These are phyloP conservation scores for Rostrohypoxylon terebratum DNA, from an alignment of 495 filamentous ascomycete genomes.

Conservation along the genomic window DNA sequence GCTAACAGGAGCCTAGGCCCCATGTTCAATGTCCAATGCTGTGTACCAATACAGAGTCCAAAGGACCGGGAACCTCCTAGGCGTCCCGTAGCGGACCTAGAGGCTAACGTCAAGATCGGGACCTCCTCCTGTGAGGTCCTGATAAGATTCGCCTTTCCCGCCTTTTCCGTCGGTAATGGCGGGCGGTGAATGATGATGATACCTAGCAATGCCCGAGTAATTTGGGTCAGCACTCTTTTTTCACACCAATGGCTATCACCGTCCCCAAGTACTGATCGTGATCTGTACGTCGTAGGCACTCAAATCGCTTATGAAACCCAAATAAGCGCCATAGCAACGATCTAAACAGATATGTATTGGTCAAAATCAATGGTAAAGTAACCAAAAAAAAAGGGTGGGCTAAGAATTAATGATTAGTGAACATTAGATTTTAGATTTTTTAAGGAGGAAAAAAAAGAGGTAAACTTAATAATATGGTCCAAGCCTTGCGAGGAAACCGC, in stretches of 20 bases:
- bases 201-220: neutral
- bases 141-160: neutral
- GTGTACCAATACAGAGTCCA: slow-evolving; percentile 21
- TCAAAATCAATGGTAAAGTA: slow-evolving; percentile 8
- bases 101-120: neutral
- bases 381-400: neutral
- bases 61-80: neutral
- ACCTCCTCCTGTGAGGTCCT: neutral
- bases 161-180: neutral
- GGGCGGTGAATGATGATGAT: neutral
- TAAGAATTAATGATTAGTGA: slow-evolving; percentile 39
- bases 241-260: neutral
- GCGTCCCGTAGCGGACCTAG: slow-evolving; percentile 17
- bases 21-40: slow-evolving; percentile 11
- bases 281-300: neutral
- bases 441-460: no score
- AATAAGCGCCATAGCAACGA: neutral
- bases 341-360: slow-evolving; percentile 7
- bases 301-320: neutral
- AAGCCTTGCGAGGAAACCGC: slow-evolving; percentile 1
- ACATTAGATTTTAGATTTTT: slow-evolving; percentile 9
- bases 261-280: neutral
- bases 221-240: neutral
- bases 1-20: slow-evolving; percentile 23
- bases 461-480: neutral